Base-by-base conservation (phyloP, 2,329 filamentous ascomycete genomes). In the Fusarium tjaetaba region DNA sequence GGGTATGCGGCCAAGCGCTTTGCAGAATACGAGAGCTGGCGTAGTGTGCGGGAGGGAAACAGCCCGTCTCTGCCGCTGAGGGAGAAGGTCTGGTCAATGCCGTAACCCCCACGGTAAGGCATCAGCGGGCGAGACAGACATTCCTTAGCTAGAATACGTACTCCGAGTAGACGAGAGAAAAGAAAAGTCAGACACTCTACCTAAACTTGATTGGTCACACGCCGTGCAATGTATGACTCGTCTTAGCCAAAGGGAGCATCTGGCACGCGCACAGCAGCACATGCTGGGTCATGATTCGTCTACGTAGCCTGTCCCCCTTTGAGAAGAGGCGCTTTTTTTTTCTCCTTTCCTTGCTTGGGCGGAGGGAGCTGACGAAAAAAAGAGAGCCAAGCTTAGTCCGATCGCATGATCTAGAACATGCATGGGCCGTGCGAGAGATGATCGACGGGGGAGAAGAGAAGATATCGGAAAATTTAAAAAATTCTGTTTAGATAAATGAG, bases 1-100 rank as follows among this genome's bases (percentile, higher is more conserved):
- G 74, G 72, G 38, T 76, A 76, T 45, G 74, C 74, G 5, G 56
- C 66, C 13, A 76, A 63, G 66, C 73, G 74, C 41, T 52, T 76
- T 15, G 55, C 20, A 13, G 74, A 76, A 68, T 76, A 76, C 49
- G 65, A 75, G 45, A 70, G 53, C 22, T 76, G 73, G 74, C 69
- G 74, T 1, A 38, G 24, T 38, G 58, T 62, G 22, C 53, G 71
- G 58, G 66, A 56, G 18, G 58, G 53, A 13, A 46, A n/a, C 4
- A 20, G 43, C 7, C 22, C 5, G 4, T 28, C 42, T 15, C 39
- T 66, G 39, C 24, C 68, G 1, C 26, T 51, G 57, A 57, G 74
- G 30, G 74, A 76, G 56, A 20, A 66, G 15, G 59, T 38, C 18
- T 76, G 74, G 74, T 70, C 73, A 8, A 45, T 56, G n/a, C 34